Percentiles rank a stretch among this genome's conserved stretches.
These are phyloP conservation scores for Cornus florida DNA, from an alignment of 148 eudicot species.

Conservation along the genomic window DNA sequence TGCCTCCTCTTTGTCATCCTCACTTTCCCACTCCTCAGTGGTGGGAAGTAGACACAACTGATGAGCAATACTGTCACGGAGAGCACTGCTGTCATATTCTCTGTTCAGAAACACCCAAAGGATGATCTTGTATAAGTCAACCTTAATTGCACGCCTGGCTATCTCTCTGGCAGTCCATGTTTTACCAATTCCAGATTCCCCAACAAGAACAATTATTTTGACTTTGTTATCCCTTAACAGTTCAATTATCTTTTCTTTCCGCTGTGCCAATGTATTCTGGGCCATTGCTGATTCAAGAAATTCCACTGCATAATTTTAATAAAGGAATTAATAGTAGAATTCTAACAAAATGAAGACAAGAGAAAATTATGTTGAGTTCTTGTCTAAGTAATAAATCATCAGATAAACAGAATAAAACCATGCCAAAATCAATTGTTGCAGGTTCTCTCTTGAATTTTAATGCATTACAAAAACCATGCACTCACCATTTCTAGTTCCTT, in stretches of 20 bases:
- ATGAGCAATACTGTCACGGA: constrained; percentile 4
- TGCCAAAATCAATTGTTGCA: no score
- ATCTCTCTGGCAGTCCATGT: constrained; percentile 12
- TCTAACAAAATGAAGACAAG: neutral
- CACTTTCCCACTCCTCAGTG: constrained; percentile 6
- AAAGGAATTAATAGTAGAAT: neutral
- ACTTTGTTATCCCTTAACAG: neutral
- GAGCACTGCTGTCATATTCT: neutral
- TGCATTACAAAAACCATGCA: no score
- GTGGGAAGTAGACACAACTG: constrained; percentile 3
- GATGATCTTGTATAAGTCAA: neutral
- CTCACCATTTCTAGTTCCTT: no score
- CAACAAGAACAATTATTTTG: neutral
- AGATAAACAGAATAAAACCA: no score
- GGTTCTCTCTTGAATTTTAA: no score
- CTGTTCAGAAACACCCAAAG: constrained; percentile 8
- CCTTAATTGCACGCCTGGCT: constrained; percentile 1
- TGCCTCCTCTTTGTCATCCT: neutral
- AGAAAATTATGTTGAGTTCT: neutral
- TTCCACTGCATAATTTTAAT: neutral
- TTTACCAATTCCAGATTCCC: constrained; percentile 17
- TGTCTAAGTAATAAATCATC: no score
- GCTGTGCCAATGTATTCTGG: neutral
- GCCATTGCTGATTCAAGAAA: neutral
- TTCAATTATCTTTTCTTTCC: neutral